phyloP scores from a whole-genome alignment of 306 rosid species.

The Castanea crenata region DNA sequence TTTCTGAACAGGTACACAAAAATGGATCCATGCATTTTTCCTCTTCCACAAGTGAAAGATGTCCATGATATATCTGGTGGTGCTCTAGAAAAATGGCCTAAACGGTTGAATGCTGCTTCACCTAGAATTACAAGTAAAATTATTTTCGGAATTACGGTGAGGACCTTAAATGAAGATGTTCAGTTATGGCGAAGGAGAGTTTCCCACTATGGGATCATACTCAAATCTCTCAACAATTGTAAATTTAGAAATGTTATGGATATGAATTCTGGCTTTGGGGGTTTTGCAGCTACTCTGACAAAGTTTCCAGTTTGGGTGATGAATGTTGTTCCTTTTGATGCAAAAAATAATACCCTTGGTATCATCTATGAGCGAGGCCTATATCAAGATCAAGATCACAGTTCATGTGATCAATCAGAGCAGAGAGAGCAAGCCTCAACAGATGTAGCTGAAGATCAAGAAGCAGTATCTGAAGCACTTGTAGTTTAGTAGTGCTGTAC shows the following conservation, averaged over 20 bases:
- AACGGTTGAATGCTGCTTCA: conserved; percentile 31
- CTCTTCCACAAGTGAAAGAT: conserved; percentile 46
- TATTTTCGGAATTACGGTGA: conserved; percentile 15
- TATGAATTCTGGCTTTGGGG: conserved; percentile 54
- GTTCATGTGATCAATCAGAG: too few species aligned
- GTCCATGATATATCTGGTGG: conserved; percentile 35
- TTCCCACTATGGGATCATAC: conserved; percentile 27
- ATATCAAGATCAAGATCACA: too few species aligned
- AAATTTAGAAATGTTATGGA: conserved; percentile 56
- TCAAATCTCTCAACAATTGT: conserved; percentile 39
- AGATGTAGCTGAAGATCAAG: too few species aligned
- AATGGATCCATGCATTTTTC: conserved; percentile 53
- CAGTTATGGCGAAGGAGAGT: conserved; percentile 42
- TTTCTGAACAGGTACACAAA: conserved; percentile 50
- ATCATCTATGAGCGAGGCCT: conserved; percentile 48
- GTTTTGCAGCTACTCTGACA: conserved; percentile 52
- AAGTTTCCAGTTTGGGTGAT: conserved; percentile 25
- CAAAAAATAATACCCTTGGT: conserved; percentile 34
- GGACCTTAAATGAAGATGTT: conserved; percentile 30
- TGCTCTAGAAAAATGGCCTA: conserved; percentile 46
- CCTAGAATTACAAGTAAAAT: conserved; percentile 37
- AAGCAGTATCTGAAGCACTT: too few species aligned
- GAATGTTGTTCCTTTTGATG: conserved; percentile 24
- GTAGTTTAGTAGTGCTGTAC: too few species aligned
- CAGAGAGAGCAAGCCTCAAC: too few species aligned